phyloP scores from a whole-genome alignment of 257 asterid species.

The Lithospermum erythrorhizon region DNA sequence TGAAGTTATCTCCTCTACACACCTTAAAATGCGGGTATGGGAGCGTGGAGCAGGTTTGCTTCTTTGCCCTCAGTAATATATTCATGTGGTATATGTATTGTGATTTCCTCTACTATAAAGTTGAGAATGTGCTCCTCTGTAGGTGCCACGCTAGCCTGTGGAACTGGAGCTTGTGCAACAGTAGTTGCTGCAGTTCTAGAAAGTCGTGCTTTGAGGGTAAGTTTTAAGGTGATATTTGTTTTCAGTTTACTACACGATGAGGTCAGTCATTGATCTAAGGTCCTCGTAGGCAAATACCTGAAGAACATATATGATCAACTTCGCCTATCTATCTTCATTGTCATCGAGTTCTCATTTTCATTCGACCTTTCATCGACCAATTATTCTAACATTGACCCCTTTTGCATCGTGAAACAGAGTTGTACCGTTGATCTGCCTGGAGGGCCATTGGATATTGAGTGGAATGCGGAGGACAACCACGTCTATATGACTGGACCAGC shows the following conservation, averaged over 20 bases:
- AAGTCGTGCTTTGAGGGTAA: slow-evolving; percentile 76
- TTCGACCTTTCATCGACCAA: no score
- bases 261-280: no score
- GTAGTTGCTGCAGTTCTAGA: slow-evolving; percentile 91
- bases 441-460: slow-evolving; percentile 83
- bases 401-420: no score
- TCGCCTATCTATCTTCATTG: no score
- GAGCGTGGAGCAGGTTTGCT: slow-evolving; percentile 93
- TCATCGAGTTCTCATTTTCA: no score
- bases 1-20: slow-evolving; percentile 65
- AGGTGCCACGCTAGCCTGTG: slow-evolving; percentile 97
- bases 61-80: neutral
- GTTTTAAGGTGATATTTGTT: slow-evolving; percentile 7
- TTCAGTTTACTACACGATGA: neutral
- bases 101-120: neutral
- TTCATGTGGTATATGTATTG: neutral
- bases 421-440: slow-evolving; percentile 89
- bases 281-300: no score
- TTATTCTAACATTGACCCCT: neutral
- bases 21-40: slow-evolving; percentile 98
- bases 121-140: slow-evolving; percentile 7
- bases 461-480: slow-evolving; percentile 75
- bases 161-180: slow-evolving; percentile 93
- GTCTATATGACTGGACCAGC: slow-evolving; percentile 87
- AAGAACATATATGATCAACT: no score